Evolutionary conservation across 23 red algal genomes (phyloP), one percentile per base, ranked within the genome.

Genomic region (Gracilaria caudata): DNA sequence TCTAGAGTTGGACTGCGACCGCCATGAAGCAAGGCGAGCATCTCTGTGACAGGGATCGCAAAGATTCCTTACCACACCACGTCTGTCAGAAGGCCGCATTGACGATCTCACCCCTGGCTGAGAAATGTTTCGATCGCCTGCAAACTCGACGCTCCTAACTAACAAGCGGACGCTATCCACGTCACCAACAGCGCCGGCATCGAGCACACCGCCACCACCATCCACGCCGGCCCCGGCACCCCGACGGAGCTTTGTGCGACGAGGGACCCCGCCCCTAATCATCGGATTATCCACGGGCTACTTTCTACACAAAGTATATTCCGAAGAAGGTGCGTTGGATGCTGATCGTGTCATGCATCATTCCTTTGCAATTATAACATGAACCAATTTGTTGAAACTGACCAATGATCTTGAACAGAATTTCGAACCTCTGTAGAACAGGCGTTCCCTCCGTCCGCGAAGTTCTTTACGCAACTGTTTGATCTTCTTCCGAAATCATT

Each of bases 51-150:
- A 14, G 36, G 19, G 61, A 66, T 35, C 29, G 30, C 61, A 29
- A 11, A 30, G 8, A 17, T 66, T 0, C 23, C 61, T 16, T 66
- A 29, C 30, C 61, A 4, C 61, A 30, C 61, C 0, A 2, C 0
- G 17, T 35, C 32, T 30, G 23, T 28, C 57, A 17, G 49, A 7
- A 1, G 2, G 11, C 12, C 32, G 7, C 32, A 66, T 75, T 14
- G 43, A 24, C 70, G 39, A 45, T 75, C 40, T 75, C 40, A 4
- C 70, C 24, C 38, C 39, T n/a, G 24, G 43, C 70, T 49, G 21
- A 75, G 70, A 75, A 75, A 75, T 75, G 70, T 75, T 75, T 29
- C 70, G 70, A 75, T 75, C 43, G 39, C n/a, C 36, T n/a, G 16
- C 68, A 40, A 2, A 9, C 11, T 23, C 68, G 43, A 10, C 34